These are phyloP conservation scores for Ceratocystis albifundus DNA, from an alignment of 2,329 filamentous ascomycete species.

Conservation along the genomic window DNA sequence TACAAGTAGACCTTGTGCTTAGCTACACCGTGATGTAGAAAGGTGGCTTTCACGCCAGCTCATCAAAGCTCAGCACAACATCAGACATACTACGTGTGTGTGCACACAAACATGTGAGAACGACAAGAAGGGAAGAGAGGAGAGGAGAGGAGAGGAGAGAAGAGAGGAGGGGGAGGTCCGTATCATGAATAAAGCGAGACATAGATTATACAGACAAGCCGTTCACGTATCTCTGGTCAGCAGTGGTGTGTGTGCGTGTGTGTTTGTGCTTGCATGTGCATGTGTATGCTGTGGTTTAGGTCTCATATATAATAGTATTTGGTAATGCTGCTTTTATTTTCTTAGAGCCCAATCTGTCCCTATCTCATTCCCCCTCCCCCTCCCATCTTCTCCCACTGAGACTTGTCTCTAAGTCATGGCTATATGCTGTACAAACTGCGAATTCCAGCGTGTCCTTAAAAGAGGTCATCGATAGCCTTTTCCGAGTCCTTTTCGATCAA, in stretches of 20 bases:
- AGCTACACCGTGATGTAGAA: background rate
- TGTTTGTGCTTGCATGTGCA: too few species aligned
- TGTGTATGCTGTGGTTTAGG: background rate
- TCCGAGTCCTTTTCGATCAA: conserved; percentile 89
- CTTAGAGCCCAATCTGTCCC: background rate
- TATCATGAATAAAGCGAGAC: background rate
- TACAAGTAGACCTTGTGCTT: too few species aligned
- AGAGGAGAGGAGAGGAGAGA: background rate
- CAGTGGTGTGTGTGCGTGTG: too few species aligned
- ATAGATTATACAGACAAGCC: background rate
- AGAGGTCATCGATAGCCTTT: conserved; percentile 77
- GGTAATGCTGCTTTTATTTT: background rate
- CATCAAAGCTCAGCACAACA: background rate
- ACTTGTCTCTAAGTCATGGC: background rate
- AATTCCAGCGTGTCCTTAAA: conserved; percentile 36
- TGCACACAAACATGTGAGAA: background rate
- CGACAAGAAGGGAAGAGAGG: background rate
- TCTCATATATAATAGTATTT: background rate
- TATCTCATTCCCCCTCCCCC: too few species aligned
- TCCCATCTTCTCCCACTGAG: too few species aligned
- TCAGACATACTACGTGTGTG: background rate
- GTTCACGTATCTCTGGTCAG: background rate
- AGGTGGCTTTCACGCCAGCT: background rate
- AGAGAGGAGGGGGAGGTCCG: background rate
- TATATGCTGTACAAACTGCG: background rate